Evolutionary conservation across 345 rosid genomes (phyloP).

Genomic region (Sisymbrium irio): DNA sequence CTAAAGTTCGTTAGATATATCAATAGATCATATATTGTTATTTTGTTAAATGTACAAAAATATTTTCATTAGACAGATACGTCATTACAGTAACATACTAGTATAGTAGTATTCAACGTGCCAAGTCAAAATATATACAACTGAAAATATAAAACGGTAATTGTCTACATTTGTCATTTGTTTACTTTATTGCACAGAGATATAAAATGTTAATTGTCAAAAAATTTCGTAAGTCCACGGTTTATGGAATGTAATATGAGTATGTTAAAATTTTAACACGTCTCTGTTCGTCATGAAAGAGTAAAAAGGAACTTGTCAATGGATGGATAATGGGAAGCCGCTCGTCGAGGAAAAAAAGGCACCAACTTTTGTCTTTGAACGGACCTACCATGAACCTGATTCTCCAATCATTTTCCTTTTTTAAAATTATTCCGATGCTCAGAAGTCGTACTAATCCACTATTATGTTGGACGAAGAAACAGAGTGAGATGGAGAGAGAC

Average conservation of each 20-base stretch:
- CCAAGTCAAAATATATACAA: no score
- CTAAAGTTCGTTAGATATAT: no score
- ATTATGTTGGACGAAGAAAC: not conserved
- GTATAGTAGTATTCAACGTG: no score
- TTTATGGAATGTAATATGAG: not conserved
- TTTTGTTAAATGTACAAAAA: no score
- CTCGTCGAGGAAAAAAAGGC: constrained; percentile 14
- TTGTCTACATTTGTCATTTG: not conserved
- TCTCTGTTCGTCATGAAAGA: not conserved
- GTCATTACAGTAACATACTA: no score
- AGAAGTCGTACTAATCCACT: constrained; percentile 29
- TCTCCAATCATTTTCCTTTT: constrained; percentile 2
- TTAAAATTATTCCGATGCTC: not conserved
- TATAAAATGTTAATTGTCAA: not conserved
- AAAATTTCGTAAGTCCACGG: not conserved
- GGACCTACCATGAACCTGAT: constrained; percentile 37
- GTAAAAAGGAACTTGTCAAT: not conserved
- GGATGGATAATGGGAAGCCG: constrained; percentile 4
- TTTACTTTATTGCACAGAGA: not conserved
- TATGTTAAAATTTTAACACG: not conserved
- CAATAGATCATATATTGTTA: no score
- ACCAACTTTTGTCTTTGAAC: constrained; percentile 19
- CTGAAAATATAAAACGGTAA: no score
- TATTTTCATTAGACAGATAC: no score
- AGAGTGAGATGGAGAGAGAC: constrained; percentile 7